Base-by-base conservation (phyloP, 371 early-diverging fungal species). In the Mucor piriformis region DNA sequence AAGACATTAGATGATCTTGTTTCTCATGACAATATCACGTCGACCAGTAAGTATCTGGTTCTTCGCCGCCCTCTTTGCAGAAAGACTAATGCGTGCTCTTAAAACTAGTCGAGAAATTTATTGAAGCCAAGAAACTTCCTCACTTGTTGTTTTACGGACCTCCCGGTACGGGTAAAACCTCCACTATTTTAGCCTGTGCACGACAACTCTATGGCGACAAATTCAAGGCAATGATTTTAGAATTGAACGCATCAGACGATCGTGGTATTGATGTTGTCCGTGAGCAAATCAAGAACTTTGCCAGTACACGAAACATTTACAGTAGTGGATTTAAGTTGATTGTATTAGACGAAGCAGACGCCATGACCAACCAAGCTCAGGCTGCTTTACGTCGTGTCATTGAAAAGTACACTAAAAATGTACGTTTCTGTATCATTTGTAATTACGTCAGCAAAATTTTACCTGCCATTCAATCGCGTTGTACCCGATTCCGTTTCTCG, bases 231-330 rank as follows among this genome's bases (percentile, higher is more conserved):
- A 95, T 95, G 93, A 90, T 93, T 20, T 79, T 96, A 48, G 96
- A 98, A 87, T 76, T 99, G 50, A 99, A 99, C 75, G 99, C 99
- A 0, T 97, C 97, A 1, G 99, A 99, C 70, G 99, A 99, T 65
- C 90, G 99, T 63, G 99, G 99, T 66, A 98, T 99, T 64, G 97
- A 96, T 63, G 96, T 96, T n/a, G 99, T 99, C 15, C 82, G 99
- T 18, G 94, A 98, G 50, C 94, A 95, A 72, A 98, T 99, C 74
- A 99, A 97, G 74, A 92, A 83, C 60, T 99, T 99, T 92, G 96
- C 99, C 10, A 91, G 94, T 27, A 95, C 96, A 3, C 87, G 88
- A 54, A 92, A 85, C 51, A 91, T 95, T 27, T 94, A 92, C 64
- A 92, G 88, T 51, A 79, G 87, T 11, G 91, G 90, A 11, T 90